Conservation (phyloP, 1,284 basidiomycete species). For the Rhodotorula glutinis region DNA sequence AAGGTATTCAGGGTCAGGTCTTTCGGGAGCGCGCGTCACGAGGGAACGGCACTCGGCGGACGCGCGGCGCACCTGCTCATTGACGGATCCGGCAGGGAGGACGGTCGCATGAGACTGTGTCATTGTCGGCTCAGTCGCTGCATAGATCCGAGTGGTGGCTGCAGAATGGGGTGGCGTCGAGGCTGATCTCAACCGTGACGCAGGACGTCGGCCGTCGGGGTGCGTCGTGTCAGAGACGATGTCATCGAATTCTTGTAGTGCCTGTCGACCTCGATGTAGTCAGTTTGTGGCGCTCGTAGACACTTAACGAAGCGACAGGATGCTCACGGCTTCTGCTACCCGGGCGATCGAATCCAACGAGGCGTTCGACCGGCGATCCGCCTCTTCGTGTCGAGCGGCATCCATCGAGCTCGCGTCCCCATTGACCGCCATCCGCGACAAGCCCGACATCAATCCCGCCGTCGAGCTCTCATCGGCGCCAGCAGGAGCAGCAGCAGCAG, state of each 20-base stretch:
- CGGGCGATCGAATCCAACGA: constrained; percentile 23
- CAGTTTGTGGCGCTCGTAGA: too few species aligned
- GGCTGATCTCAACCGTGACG: constrained; percentile 12
- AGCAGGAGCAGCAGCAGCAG: too few species aligned
- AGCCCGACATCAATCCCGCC: not conserved
- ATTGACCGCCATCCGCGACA: not conserved
- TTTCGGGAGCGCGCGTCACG: too few species aligned
- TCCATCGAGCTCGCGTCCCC: not conserved
- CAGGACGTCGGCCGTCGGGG: not conserved
- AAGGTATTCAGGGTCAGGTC: too few species aligned
- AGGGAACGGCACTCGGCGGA: too few species aligned
- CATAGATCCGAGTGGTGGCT: too few species aligned
- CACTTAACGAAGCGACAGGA: too few species aligned
- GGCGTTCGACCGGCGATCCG: not conserved
- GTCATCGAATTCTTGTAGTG: constrained; percentile 25
- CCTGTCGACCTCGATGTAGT: not conserved
- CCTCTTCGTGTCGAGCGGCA: not conserved
- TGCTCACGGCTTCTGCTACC: constrained; percentile 27
- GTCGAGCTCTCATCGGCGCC: not conserved
- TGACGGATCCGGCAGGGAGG: not conserved
- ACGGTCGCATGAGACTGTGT: not conserved
- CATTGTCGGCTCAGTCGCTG: not conserved
- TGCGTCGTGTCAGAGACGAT: constrained; percentile 15
- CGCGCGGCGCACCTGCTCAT: constrained; percentile 9
- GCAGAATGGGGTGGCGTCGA: not conserved